Conservation (phyloP, 495 filamentous ascomycete genomes). For the Penicillium desertorum region DNA sequence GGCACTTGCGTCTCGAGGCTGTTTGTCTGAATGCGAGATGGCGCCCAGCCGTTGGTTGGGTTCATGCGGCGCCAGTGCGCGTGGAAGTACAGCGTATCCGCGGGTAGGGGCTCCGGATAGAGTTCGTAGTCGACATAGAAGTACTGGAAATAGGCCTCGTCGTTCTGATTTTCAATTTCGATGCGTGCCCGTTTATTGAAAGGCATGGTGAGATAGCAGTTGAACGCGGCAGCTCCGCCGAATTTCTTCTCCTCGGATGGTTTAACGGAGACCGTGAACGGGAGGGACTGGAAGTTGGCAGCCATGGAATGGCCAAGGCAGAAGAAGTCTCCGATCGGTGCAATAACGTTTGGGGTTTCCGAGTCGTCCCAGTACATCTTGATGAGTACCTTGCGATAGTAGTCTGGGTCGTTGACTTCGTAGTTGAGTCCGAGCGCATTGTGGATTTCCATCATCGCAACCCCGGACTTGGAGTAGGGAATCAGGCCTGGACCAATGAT, state of each 20-base stretch:
- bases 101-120: constrained; percentile 21
- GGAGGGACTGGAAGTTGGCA: no score
- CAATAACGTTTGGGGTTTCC: no score
- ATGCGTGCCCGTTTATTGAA: no score
- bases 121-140: constrained; percentile 31
- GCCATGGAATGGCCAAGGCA: no score
- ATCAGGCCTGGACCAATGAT: constrained; percentile 26
- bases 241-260: no score
- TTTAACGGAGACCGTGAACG: no score
- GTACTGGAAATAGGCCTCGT: constrained; percentile 25
- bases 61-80: constrained; percentile 28
- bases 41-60: constrained; percentile 27
- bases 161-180: neutral
- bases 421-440: constrained; percentile 27
- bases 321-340: no score
- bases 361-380: constrained; percentile 21
- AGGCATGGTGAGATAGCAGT: no score
- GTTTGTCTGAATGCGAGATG: constrained; percentile 2
- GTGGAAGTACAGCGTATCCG: constrained; percentile 27
- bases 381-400: constrained; percentile 30
- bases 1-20: no score
- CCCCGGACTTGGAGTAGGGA: constrained; percentile 27
- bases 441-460: constrained; percentile 26
- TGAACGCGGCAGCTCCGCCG: no score
- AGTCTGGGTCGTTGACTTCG: constrained; percentile 25